Evolutionary conservation across 768 basidiomycete species (phyloP).

Genomic region (Mycena sanguinolenta): DNA sequence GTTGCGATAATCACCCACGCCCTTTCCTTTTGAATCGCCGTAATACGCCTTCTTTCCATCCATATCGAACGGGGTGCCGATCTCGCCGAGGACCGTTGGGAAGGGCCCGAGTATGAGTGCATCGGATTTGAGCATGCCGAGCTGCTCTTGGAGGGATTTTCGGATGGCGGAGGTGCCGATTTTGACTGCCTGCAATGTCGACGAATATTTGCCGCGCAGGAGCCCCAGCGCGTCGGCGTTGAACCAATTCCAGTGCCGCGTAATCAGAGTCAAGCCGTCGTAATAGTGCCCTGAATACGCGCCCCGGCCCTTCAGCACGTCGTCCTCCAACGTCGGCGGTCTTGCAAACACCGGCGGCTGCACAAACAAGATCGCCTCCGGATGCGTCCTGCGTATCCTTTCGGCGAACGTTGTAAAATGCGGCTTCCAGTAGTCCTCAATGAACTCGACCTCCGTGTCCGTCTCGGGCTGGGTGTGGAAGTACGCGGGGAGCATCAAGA

Average conservation of each 20-base stretch:
- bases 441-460: slow-evolving; percentile 71
- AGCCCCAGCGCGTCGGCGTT: slow-evolving; percentile 96
- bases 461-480: slow-evolving; percentile 67
- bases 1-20: slow-evolving; percentile 75
- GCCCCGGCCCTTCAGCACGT: slow-evolving; percentile 73
- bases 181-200: slow-evolving; percentile 77
- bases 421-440: slow-evolving; percentile 83
- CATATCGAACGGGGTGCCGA: slow-evolving; percentile 96
- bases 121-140: slow-evolving; percentile 84
- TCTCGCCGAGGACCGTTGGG: slow-evolving; percentile 95
- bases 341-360: slow-evolving; percentile 91
- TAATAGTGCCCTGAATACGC: slow-evolving; percentile 91
- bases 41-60: slow-evolving; percentile 88
- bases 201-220: slow-evolving; percentile 85
- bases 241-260: slow-evolving; percentile 94
- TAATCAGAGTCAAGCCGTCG: slow-evolving; percentile 94
- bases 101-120: slow-evolving; percentile 75
- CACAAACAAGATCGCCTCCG: slow-evolving; percentile 89
- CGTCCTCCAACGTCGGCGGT: slow-evolving; percentile 74
- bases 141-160: slow-evolving; percentile 83
- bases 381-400: slow-evolving; percentile 77
- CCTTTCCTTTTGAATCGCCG: slow-evolving; percentile 66
- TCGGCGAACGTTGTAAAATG: slow-evolving; percentile 71
- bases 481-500: slow-evolving; percentile 79
- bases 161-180: slow-evolving; percentile 90